phyloP scores from a whole-genome alignment of 2,329 filamentous ascomycete genomes.

The Cladorrhinum sp. region DNA sequence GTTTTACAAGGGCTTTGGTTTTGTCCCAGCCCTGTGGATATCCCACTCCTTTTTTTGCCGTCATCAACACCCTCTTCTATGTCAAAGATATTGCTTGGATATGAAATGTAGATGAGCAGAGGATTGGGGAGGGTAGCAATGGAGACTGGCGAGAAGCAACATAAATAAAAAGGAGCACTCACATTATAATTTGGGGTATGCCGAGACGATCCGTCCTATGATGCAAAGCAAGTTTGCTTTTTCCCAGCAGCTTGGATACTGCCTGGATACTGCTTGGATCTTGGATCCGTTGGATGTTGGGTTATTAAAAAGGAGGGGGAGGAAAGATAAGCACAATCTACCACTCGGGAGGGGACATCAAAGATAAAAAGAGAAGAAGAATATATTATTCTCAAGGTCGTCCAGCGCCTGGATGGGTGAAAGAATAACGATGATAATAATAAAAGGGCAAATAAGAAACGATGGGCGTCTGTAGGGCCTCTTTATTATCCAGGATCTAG shows the following conservation, averaged over 20 bases:
- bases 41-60: neutral
- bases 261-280: constrained; percentile 5
- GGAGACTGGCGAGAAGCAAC: neutral
- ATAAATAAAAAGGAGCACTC: neutral
- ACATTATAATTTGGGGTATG: constrained; percentile 8
- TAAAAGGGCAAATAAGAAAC: neutral
- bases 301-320: neutral
- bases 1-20: constrained; percentile 10
- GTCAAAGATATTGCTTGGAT: constrained; percentile 11
- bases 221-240: neutral
- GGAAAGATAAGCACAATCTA: constrained; percentile 6
- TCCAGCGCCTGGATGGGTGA: constrained; percentile 4
- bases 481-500: constrained; percentile 12
- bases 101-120: constrained; percentile 13
- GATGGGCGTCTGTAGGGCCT: constrained; percentile 13
- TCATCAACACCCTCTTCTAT: constrained; percentile 18
- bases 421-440: neutral
- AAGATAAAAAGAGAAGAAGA: constrained; percentile 12
- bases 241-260: constrained; percentile 7
- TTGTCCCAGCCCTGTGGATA: constrained; percentile 9
- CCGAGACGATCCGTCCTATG: neutral
- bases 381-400: constrained; percentile 5
- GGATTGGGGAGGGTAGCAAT: neutral
- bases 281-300: constrained; percentile 8
- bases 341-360: neutral